Conservation (phyloP, 164 flowering plant species). For the Magnolia officinalis region DNA sequence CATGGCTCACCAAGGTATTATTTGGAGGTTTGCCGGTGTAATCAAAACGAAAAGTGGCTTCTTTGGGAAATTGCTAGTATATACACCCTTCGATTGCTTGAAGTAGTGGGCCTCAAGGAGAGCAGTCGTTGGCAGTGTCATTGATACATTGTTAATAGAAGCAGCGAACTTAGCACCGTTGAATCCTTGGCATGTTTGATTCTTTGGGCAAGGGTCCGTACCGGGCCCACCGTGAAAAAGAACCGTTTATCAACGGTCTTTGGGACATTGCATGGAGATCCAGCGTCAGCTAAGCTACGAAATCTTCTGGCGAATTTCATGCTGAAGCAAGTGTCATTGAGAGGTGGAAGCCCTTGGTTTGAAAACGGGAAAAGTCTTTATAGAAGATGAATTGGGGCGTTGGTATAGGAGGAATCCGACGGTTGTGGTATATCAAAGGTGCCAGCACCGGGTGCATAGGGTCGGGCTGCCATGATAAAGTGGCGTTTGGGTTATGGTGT, state of each 20-base stretch:
- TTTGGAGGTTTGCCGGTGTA: conserved; percentile 61
- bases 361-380: conserved; percentile 10
- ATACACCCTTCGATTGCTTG: conserved; percentile 33
- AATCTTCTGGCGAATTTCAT: conserved; percentile 33
- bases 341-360: conserved; percentile 39
- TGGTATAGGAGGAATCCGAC: conserved; percentile 48
- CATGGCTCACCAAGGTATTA: conserved; percentile 40
- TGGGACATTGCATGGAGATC: conserved; percentile 48
- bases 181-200: conserved; percentile 60
- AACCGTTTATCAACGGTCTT: conserved; percentile 34
- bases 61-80: conserved; percentile 41
- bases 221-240: conserved; percentile 62
- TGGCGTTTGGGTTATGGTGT: conserved; percentile 27
- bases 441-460: conserved; percentile 41
- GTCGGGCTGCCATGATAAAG: conserved; percentile 50
- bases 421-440: conserved; percentile 47
- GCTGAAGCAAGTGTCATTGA: conserved; percentile 43
- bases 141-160: conserved; percentile 49
- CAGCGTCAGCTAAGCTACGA: conserved; percentile 30
- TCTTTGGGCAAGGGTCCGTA: conserved; percentile 41
- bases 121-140: conserved; percentile 37
- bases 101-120: conserved; percentile 48
- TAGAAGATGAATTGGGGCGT: conserved; percentile 1
- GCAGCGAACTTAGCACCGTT: conserved; percentile 52
- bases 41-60: conserved; percentile 36